Evolutionary conservation across 805 yeast species (phyloP), one percentile per base, ranked within the genome.

Genomic region (Candida glaebosa): DNA sequence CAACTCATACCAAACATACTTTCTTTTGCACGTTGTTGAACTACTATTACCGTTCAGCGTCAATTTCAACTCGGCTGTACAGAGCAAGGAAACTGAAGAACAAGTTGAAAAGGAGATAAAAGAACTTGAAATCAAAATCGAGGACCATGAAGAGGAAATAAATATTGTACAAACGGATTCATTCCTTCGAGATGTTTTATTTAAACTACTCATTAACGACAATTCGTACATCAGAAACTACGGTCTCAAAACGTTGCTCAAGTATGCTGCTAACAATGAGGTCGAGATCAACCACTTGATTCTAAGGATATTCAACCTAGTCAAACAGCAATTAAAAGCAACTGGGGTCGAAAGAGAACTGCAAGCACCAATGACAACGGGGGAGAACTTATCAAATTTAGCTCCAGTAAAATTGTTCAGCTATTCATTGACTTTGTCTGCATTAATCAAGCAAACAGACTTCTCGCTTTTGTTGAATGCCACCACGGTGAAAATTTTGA

Each of bases 401-500:
- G 34, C 46, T 1, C 40, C 56, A 1, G 58, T 58, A 2, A 58
- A 53, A 36, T 44, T 69, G 15, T 42, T 60, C 24, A 61, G 65
- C 15, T 64, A 58, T 46, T 59, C 74, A 1, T 55, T 70, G 32
- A 61, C 66, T 1, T 52, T 70, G 26, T 60, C 59, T 57, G 48
- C 69, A 1, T 49, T 69, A 18, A 53, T 70, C 15, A 65, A 58
- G 41, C 67, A 63, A 34, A 60, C 73, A 1, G 63, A 65, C 16
- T 51, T 62, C 7, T 53, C 60, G 2, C 44, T 59, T 12, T 49
- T 70, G 4, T 73, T 68, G 43, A 67, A 67, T 39, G 54, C 74
- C 5, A 65, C 69, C 2, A 56, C 69, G 16, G 68, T 69, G 16
- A 67, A 67, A 40, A 55, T 69, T 8, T 53, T 70, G 45, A 68